Evolutionary conservation across 2,329 filamentous ascomycete species (phyloP).

Genomic region (Chaetomiaceae sp.): DNA sequence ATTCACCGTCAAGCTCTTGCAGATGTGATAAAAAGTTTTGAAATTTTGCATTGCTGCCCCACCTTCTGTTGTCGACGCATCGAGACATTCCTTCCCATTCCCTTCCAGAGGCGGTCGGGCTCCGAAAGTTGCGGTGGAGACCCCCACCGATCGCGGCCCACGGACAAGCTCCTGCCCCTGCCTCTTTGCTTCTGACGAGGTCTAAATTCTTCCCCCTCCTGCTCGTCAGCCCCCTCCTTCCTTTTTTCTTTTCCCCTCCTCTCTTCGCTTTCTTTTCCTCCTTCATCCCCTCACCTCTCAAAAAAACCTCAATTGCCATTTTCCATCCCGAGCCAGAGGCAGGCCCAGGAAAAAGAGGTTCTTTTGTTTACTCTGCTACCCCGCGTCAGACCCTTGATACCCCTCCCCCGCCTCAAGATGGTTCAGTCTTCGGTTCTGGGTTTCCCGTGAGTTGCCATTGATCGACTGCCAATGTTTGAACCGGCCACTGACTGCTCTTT

Average conservation of each 20-base stretch:
- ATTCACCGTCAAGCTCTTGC: neutral
- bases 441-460: constrained; percentile 62
- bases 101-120: constrained; percentile 16
- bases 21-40: neutral
- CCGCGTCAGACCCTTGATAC: constrained; percentile 15
- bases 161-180: constrained; percentile 3
- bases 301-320: constrained; percentile 5
- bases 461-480: constrained; percentile 42
- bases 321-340: constrained; percentile 12
- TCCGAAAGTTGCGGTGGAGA: constrained; percentile 17
- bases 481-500: constrained; percentile 46
- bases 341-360: constrained; percentile 21
- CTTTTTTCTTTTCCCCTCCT: constrained; percentile 6
- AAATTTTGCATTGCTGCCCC: neutral
- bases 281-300: constrained; percentile 3
- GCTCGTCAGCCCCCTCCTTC: constrained; percentile 9
- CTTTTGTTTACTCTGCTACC: constrained; percentile 14
- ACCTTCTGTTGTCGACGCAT: too few species aligned
- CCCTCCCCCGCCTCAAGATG: constrained; percentile 37
- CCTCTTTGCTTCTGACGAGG: neutral
- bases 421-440: constrained; percentile 77
- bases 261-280: constrained; percentile 11
- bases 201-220: constrained; percentile 20
- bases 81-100: neutral
- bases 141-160: constrained; percentile 23